Percentiles rank a stretch among this genome's conserved stretches.
These are phyloP conservation scores for Dioszegia crocea DNA, from an alignment of 768 basidiomycete genomes.

Conservation along the genomic window DNA sequence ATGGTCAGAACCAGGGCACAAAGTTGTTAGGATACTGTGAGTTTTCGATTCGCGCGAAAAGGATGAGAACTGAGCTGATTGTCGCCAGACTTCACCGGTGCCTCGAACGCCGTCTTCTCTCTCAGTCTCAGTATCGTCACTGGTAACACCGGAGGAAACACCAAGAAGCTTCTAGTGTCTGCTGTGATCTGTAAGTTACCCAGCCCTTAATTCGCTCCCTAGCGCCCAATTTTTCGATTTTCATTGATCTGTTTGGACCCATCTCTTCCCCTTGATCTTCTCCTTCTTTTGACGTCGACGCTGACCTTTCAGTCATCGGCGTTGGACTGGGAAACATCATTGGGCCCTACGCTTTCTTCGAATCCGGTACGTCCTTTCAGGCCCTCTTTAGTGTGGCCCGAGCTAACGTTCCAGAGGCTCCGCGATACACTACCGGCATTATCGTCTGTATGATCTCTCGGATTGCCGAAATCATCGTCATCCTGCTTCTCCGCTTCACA, in stretches of 20 bases:
- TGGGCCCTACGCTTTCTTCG: constrained; percentile 21
- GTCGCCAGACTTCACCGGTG: constrained; percentile 43
- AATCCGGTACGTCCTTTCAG: not conserved
- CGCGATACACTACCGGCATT: constrained; percentile 21
- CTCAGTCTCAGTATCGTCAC: constrained; percentile 49
- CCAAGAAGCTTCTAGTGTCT: constrained; percentile 48
- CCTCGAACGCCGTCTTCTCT: constrained; percentile 47
- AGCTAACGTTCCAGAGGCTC: constrained; percentile 10
- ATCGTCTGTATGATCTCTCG: constrained; percentile 19
- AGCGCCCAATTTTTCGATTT: no score
- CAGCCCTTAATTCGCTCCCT: no score
- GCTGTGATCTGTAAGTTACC: constrained; percentile 43
- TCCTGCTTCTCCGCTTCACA: constrained; percentile 15
- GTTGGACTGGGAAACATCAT: constrained; percentile 35
- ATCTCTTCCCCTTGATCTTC: no score
- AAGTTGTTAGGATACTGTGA: constrained; percentile 30
- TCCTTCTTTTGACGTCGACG: constrained; percentile 35
- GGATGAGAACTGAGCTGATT: constrained; percentile 27
- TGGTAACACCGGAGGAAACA: constrained; percentile 52
- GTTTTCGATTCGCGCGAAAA: constrained; percentile 8
- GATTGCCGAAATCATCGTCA: constrained; percentile 20
- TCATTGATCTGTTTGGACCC: no score
- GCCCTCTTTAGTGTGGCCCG: not conserved
- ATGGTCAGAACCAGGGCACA: constrained; percentile 25
- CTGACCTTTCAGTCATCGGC: constrained; percentile 35